Conservation (phyloP, 495 filamentous ascomycete genomes). For the Aspergillus nanangensis region DNA sequence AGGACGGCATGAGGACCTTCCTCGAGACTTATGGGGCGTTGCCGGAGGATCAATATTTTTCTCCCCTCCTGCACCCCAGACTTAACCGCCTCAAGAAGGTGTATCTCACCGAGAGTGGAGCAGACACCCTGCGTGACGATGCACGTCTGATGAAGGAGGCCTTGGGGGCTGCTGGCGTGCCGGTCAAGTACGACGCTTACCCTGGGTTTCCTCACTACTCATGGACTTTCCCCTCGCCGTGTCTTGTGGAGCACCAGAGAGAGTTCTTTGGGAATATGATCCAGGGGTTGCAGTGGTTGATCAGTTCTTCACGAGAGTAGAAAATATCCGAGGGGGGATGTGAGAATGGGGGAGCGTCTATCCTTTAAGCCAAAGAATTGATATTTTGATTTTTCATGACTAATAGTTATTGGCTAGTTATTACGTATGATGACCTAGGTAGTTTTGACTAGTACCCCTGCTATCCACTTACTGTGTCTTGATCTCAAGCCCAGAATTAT, state of each 20-base stretch:
- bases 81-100: conserved; percentile 6
- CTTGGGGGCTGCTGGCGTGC: not conserved
- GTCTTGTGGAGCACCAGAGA: not conserved
- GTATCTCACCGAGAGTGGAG: conserved; percentile 6
- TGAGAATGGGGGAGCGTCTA: too few relatives aligned
- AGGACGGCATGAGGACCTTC: not conserved
- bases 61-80: conserved; percentile 4
- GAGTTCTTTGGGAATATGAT: conserved; percentile 4
- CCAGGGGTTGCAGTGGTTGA: conserved; percentile 2
- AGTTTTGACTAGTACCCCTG: too few relatives aligned
- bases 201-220: conserved; percentile 7
- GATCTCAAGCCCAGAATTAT: too few relatives aligned
- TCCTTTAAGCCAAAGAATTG: too few relatives aligned
- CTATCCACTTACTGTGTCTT: too few relatives aligned
- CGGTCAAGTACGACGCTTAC: conserved; percentile 5
- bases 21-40: not conserved
- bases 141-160: conserved; percentile 7
- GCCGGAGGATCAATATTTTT: conserved; percentile 4
- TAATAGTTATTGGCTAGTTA: too few relatives aligned
- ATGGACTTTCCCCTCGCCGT: conserved; percentile 5
- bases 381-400: too few relatives aligned
- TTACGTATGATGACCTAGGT: too few relatives aligned
- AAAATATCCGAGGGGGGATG: too few relatives aligned
- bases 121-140: conserved; percentile 8
- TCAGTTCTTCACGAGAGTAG: too few relatives aligned